Conservation (phyloP, 352 stramenopile genomes). For the Elongisporangium senticosum region DNA sequence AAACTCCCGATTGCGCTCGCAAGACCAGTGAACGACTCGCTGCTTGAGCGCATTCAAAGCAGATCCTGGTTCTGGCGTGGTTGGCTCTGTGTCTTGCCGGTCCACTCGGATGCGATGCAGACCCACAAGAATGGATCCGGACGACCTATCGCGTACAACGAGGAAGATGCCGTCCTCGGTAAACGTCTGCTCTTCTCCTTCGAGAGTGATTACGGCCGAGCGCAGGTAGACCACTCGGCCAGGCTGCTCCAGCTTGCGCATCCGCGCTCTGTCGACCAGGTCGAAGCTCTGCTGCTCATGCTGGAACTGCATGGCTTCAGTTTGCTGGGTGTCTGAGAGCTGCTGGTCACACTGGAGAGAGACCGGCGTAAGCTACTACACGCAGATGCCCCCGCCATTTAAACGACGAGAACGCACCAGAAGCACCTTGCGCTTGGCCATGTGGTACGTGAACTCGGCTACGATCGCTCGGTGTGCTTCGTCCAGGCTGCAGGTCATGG, state of each 20-base stretch:
- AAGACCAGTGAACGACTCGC: not conserved
- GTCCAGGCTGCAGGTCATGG: not conserved
- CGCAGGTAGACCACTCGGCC: not conserved
- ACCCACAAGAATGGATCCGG: not conserved
- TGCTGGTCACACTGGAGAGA: not conserved
- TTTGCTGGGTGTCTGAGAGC: not conserved
- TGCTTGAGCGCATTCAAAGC: not conserved
- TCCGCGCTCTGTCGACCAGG: not conserved
- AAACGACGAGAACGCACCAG: not conserved
- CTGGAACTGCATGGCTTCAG: not conserved
- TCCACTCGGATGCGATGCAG: not conserved
- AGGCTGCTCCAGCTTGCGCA: not conserved
- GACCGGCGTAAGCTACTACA: not conserved
- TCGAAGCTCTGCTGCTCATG: not conserved
- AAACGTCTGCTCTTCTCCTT: not conserved
- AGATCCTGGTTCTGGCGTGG: too few relatives aligned
- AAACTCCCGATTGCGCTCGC: not conserved
- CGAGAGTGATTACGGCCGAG: not conserved
- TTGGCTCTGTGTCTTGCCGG: too few relatives aligned
- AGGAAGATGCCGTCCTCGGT: not conserved
- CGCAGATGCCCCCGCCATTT: not conserved
- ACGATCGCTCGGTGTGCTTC: not conserved
- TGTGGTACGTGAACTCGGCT: not conserved
- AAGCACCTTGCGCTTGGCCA: not conserved
- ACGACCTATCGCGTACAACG: not conserved